Evolutionary conservation across 106 monocot genomes (phyloP).

Genomic region (Narthecium ossifragum): DNA sequence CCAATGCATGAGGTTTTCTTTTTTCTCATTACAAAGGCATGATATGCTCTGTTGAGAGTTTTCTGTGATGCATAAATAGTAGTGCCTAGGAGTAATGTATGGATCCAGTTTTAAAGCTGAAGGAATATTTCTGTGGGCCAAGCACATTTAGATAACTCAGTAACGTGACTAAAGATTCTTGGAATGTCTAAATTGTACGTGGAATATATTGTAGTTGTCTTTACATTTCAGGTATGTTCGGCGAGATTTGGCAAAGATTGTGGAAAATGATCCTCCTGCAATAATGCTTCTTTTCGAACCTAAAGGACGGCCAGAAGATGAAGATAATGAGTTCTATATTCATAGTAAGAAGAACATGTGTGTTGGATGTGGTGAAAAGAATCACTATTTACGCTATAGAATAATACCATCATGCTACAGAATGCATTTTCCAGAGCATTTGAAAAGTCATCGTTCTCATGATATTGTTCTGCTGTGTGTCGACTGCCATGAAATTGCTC

Average conservation of each 20-base stretch:
- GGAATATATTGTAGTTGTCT: not conserved
- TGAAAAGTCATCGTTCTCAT: conserved; percentile 97
- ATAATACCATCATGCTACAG: conserved; percentile 99
- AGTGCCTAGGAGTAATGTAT: too few relatives aligned
- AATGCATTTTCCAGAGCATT: conserved; percentile 97
- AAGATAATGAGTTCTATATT: conserved; percentile 95
- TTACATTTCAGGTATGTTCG: conserved; percentile 56
- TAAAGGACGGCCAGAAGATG: conserved; percentile 94
- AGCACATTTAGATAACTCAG: too few relatives aligned
- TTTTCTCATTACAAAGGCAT: too few relatives aligned
- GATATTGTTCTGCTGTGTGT: conserved; percentile 96
- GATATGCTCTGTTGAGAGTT: too few relatives aligned
- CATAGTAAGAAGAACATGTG: conserved; percentile 96
- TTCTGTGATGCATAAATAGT: too few relatives aligned
- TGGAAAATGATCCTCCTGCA: conserved; percentile 86
- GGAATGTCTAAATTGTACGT: too few relatives aligned
- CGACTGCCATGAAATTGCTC: conserved; percentile 95
- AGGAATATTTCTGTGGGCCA: too few relatives aligned
- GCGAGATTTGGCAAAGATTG: conserved; percentile 67
- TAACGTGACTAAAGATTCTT: too few relatives aligned
- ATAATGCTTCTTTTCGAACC: conserved; percentile 98
- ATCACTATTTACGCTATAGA: conserved; percentile 85
- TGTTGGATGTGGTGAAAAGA: conserved; percentile 93
- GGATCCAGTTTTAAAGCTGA: too few relatives aligned
- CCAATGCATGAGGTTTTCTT: too few relatives aligned